phyloP scores from a whole-genome alignment of 2,329 filamentous ascomycete genomes.

The Pseudogymnoascus sp. region DNA sequence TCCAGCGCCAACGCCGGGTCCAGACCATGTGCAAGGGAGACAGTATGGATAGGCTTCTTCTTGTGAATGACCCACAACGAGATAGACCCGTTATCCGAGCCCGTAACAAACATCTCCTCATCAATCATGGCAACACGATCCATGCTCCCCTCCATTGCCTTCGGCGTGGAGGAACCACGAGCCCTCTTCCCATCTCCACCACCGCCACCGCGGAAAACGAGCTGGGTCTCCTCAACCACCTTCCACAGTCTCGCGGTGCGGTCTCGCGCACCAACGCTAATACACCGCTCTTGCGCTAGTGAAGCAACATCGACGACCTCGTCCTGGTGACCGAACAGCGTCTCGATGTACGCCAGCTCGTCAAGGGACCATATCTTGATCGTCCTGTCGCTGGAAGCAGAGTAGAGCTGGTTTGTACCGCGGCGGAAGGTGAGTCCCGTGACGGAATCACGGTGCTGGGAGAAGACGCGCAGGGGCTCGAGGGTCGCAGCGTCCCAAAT shows the following conservation, averaged over 20 bases:
- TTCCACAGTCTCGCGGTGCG: slow-evolving; percentile 92
- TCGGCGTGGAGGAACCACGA: slow-evolving; percentile 38
- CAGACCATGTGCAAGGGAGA: slow-evolving; percentile 75
- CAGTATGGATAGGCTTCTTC: slow-evolving; percentile 83
- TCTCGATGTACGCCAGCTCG: slow-evolving; percentile 89
- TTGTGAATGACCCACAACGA: slow-evolving; percentile 84
- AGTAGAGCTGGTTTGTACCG: slow-evolving; percentile 87
- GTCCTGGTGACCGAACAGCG: slow-evolving; percentile 92
- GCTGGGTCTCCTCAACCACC: slow-evolving; percentile 87
- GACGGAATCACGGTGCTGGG: slow-evolving; percentile 84
- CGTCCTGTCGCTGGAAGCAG: slow-evolving; percentile 80
- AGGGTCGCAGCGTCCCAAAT: slow-evolving; percentile 80
- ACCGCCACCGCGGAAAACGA: slow-evolving; percentile 85
- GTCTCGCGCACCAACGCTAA: slow-evolving; percentile 85
- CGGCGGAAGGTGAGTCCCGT: slow-evolving; percentile 78
- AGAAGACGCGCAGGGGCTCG: slow-evolving; percentile 72
- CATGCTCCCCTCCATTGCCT: slow-evolving; percentile 67
- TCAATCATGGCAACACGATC: slow-evolving; percentile 88
- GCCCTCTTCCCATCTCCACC: slow-evolving; percentile 43
- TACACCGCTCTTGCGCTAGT: slow-evolving; percentile 75
- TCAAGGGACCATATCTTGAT: slow-evolving; percentile 94
- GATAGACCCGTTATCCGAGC: slow-evolving; percentile 81
- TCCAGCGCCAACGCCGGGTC: slow-evolving; percentile 61
- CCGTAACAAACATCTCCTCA: slow-evolving; percentile 83
- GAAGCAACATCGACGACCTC: slow-evolving; percentile 77